Evolutionary conservation across 106 monocot species (phyloP).

Genomic region (Hemerocallis citrina): DNA sequence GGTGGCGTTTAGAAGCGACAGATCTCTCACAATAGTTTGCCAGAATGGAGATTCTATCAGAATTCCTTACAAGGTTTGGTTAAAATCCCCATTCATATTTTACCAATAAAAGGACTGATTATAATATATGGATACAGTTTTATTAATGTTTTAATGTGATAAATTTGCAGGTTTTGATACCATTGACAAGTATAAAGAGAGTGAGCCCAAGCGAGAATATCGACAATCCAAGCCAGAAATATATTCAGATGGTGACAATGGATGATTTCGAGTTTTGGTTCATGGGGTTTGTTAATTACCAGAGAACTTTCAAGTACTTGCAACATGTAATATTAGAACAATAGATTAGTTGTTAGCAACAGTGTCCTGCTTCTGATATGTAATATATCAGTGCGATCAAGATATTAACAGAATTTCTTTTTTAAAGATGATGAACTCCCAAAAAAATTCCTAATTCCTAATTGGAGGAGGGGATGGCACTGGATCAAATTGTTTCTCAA

Average conservation of each 20-base stretch:
- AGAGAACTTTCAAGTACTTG: constrained; percentile 37
- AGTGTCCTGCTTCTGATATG: too few relatives aligned
- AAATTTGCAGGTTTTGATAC: constrained; percentile 42
- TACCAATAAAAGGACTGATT: too few relatives aligned
- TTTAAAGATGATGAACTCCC: too few relatives aligned
- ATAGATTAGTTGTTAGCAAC: not conserved
- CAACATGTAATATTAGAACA: constrained; percentile 13
- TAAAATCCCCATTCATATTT: too few relatives aligned
- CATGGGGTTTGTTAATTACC: constrained; percentile 50
- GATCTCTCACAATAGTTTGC: constrained; percentile 19
- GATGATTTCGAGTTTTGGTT: constrained; percentile 70
- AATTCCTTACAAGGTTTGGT: constrained; percentile 28
- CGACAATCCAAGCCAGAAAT: constrained; percentile 41
- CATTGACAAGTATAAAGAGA: constrained; percentile 32
- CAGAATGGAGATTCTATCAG: constrained; percentile 11
- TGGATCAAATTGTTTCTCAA: too few relatives aligned
- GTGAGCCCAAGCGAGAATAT: constrained; percentile 25
- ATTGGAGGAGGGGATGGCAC: too few relatives aligned
- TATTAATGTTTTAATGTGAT: too few relatives aligned
- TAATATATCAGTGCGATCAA: too few relatives aligned
- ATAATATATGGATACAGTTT: too few relatives aligned
- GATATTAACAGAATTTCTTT: too few relatives aligned
- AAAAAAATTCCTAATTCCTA: too few relatives aligned
- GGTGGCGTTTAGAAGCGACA: constrained; percentile 29
- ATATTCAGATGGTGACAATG: constrained; percentile 38